These are phyloP conservation scores for Cytospora leucostoma DNA, from an alignment of 2,329 filamentous ascomycete genomes.

Conservation along the genomic window DNA sequence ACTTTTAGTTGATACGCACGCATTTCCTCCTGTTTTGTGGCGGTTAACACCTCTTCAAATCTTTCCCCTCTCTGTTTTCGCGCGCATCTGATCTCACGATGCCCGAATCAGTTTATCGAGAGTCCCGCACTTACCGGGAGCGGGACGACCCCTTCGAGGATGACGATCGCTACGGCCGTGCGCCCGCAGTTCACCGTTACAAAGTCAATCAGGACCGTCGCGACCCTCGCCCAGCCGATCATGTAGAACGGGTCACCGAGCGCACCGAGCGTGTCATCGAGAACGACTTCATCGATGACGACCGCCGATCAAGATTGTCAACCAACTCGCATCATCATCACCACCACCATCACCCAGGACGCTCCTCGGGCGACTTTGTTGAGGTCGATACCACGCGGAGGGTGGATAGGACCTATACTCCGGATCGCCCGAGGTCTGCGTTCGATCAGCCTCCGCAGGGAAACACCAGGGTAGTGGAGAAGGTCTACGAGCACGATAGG, in stretches of 20 bases:
- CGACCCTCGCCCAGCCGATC: constrained; percentile 25
- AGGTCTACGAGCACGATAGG: constrained; percentile 35
- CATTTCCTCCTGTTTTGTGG: not conserved
- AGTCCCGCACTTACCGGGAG: constrained; percentile 39
- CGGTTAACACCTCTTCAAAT: not conserved
- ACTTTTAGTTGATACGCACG: not conserved
- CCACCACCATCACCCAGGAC: constrained; percentile 31
- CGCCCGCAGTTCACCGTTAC: constrained; percentile 53
- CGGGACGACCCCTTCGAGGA: constrained; percentile 41
- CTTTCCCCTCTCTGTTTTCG: constrained; percentile 4
- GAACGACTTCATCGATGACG: constrained; percentile 44
- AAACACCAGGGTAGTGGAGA: constrained; percentile 35
- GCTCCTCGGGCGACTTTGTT: constrained; percentile 43
- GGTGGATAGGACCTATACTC: constrained; percentile 41
- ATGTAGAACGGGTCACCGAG: constrained; percentile 43
- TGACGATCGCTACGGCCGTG: constrained; percentile 49
- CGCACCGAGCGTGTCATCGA: constrained; percentile 39
- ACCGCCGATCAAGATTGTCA: constrained; percentile 47
- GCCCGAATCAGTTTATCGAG: constrained; percentile 38
- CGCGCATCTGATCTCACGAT: constrained; percentile 29
- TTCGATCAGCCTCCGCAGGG: constrained; percentile 42
- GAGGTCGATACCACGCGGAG: constrained; percentile 45
- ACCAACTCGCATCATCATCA: constrained; percentile 31
- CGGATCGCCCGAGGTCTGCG: constrained; percentile 55
- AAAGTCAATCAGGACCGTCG: constrained; percentile 45